Base-by-base conservation (phyloP, 768 basidiomycete genomes). In the Russula sp. region DNA sequence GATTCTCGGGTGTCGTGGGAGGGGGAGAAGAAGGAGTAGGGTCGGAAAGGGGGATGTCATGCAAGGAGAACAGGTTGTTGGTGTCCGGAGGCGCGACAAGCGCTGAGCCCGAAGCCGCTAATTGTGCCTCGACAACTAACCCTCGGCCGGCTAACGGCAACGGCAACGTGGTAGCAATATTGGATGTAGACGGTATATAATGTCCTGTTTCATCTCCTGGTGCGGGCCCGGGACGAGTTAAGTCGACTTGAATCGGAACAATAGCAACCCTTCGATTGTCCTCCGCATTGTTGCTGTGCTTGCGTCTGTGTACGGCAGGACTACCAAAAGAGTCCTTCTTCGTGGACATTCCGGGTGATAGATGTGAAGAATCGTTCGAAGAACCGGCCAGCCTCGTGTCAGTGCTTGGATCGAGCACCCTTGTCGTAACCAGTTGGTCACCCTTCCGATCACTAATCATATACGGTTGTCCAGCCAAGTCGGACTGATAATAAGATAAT, bases 401-500 rank as follows among this genome's bases (percentile, higher is more conserved):
- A 27, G 34, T 47, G 56, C 44, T 53, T 53, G 51, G 54, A 61
- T 54, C 63, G 51, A n/a, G 20, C 22, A 27, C 39, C 31, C 48
- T 16, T 27, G 39, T 34, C 18, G 37, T 2, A 34, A 27, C 27
- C 27, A 2, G 27, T 27, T 22, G 39, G 48, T 50, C 14, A 31
- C n/a, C 63, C 61, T 44, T 66, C 70, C 37, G 67, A 47, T 61
- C 61, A 11, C 20, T 20, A 5, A 3, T 27, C 53, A 68, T 63
- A 66, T 70, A 74, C 7, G 71, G 67, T 56, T 73, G 73, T 27
- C 69, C 71, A 64, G 84, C 79, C 60, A 80, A 74, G 61, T 82
- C 74, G 8, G 84, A 83, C 69, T 83, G 78, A 74, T 84, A 85
- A 71, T 83, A 81, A 20, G 79, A 79, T 56, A 82, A 70, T 64